These are phyloP conservation scores for Fusarium tuaranense DNA, from an alignment of 2,329 filamentous ascomycete genomes.

Conservation along the genomic window DNA sequence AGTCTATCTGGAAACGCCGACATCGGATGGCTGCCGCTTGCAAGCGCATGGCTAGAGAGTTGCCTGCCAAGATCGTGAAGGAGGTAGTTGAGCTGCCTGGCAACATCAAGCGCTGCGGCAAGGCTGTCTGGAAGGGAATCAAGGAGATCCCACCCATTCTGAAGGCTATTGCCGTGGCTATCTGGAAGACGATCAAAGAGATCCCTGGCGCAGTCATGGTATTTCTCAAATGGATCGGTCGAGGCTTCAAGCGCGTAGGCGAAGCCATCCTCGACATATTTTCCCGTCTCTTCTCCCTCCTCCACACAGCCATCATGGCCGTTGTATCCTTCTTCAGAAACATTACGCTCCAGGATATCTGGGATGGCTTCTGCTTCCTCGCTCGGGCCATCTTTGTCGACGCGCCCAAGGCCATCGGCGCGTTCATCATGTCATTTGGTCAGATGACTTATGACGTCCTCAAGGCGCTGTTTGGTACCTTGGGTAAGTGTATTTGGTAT, in stretches of 20 bases:
- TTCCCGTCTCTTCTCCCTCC: constrained; percentile 45
- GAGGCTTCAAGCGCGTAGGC: constrained; percentile 43
- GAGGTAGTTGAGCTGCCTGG: constrained; percentile 31
- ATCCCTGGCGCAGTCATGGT: constrained; percentile 39
- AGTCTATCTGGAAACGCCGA: constrained; percentile 41
- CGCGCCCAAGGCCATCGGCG: constrained; percentile 44
- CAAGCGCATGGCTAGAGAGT: constrained; percentile 39
- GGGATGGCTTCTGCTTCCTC: constrained; percentile 49
- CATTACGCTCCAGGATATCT: constrained; percentile 55
- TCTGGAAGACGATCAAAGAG: constrained; percentile 39
- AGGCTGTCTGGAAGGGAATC: constrained; percentile 26
- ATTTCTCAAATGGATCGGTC: constrained; percentile 46
- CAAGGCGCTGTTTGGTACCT: constrained; percentile 45
- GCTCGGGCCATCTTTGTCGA: constrained; percentile 49
- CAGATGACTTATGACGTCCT: constrained; percentile 44
- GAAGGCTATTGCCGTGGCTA: constrained; percentile 4
- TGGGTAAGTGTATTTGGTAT: constrained; percentile 46
- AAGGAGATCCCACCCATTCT: constrained; percentile 36
- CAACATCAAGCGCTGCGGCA: constrained; percentile 11
- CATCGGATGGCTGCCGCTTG: constrained; percentile 47
- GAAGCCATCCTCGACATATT: constrained; percentile 41
- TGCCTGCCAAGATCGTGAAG: constrained; percentile 44
- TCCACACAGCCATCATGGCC: constrained; percentile 52
- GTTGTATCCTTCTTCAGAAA: constrained; percentile 49
- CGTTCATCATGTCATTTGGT: constrained; percentile 39